Evolutionary conservation across 164 flowering plant species (phyloP).

Genomic region (Vitis cinerea): DNA sequence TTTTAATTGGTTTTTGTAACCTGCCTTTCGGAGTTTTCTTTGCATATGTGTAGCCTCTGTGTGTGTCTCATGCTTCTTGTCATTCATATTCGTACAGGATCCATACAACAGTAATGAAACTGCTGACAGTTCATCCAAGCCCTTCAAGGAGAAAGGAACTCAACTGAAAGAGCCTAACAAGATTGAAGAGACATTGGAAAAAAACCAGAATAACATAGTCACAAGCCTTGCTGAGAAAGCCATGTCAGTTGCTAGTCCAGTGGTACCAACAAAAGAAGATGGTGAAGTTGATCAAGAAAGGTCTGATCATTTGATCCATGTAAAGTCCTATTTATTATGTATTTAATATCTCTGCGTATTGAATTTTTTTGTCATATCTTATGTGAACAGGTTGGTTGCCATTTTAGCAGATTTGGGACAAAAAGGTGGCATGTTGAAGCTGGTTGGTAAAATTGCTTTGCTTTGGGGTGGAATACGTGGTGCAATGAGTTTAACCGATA

Average conservation of each 20-base stretch:
- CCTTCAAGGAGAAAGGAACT: constrained; percentile 26
- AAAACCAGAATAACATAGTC: constrained; percentile 47
- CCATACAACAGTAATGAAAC: constrained; percentile 18
- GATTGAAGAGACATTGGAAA: constrained; percentile 40
- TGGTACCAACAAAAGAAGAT: constrained; percentile 81
- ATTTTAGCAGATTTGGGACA: constrained; percentile 88
- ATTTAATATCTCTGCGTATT: neutral
- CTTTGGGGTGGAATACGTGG: constrained; percentile 99
- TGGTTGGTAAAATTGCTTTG: constrained; percentile 85
- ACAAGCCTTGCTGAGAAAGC: constrained; percentile 96
- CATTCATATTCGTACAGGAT: constrained; percentile 5
- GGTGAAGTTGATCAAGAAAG: constrained; percentile 96
- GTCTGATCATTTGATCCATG: constrained; percentile 29
- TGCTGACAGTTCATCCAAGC: constrained; percentile 30
- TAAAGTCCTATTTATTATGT: neutral
- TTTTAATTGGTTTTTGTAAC: constrained; percentile 4
- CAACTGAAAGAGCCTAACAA: constrained; percentile 32
- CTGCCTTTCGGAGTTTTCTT: neutral
- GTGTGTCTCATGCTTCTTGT: no score
- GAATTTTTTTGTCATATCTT: neutral
- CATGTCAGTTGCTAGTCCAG: constrained; percentile 96
- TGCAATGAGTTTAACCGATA: constrained; percentile 91
- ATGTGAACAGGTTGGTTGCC: constrained; percentile 67
- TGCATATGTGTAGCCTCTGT: neutral
- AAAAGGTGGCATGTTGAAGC: constrained; percentile 71